Conservation (phyloP, 495 filamentous ascomycete species). For the Penicillium psychrofluorescens region DNA sequence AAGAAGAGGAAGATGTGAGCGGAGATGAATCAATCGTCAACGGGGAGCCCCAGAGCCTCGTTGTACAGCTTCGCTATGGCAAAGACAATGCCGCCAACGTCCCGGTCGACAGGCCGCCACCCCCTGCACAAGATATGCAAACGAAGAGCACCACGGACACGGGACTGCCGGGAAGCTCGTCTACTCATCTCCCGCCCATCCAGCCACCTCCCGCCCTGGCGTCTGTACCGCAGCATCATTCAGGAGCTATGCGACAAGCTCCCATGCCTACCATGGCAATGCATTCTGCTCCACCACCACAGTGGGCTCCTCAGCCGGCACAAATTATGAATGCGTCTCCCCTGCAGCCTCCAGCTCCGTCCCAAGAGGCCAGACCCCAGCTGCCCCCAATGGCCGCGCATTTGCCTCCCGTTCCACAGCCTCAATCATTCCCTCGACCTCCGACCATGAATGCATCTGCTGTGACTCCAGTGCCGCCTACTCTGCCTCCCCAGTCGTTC, state of each 20-base stretch:
- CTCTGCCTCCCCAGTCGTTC: too few relatives aligned
- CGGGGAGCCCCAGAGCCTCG: conserved; percentile 48
- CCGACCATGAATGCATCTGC: too few relatives aligned
- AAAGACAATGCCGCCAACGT: conserved; percentile 21
- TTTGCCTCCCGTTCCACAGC: too few relatives aligned
- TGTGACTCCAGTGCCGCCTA: too few relatives aligned
- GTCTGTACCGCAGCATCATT: too few relatives aligned
- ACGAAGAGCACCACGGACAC: conserved; percentile 3
- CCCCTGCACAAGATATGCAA: conserved; percentile 9
- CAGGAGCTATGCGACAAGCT: too few relatives aligned
- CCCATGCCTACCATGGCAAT: neutral
- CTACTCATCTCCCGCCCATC: neutral
- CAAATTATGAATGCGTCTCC: neutral
- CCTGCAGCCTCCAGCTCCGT: neutral
- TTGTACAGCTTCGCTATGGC: conserved; percentile 57
- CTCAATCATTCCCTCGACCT: too few relatives aligned
- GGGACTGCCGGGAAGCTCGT: neutral
- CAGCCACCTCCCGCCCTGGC: neutral
- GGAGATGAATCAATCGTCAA: conserved; percentile 52
- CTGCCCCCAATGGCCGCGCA: too few relatives aligned
- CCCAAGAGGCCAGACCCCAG: neutral
- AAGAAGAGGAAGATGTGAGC: conserved; percentile 48
- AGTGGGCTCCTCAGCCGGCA: neutral
- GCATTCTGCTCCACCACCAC: conserved; percentile 1
- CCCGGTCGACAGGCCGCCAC: conserved; percentile 14